phyloP scores from a whole-genome alignment of 2,329 filamentous ascomycete species.

The Diplodia intermedia region DNA sequence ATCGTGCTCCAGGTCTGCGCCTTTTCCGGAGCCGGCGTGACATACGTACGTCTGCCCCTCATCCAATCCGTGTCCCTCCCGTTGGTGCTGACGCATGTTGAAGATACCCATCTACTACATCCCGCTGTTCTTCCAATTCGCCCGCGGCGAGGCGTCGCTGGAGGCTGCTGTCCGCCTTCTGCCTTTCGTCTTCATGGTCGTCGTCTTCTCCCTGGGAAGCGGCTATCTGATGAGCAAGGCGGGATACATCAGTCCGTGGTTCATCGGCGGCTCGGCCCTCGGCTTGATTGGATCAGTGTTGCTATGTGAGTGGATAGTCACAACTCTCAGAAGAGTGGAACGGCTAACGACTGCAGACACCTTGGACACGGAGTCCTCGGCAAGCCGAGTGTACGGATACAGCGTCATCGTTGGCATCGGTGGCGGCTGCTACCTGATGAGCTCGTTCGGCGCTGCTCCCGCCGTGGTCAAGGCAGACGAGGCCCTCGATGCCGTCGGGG shows the following conservation, averaged over 20 bases:
- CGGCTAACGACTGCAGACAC: not conserved
- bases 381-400: not conserved
- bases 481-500: not conserved
- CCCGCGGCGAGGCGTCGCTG: conserved; percentile 2
- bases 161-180: conserved; percentile 9
- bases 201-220: conserved; percentile 1
- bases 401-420: not conserved
- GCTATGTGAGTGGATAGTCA: not conserved
- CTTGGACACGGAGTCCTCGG: not conserved
- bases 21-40: too few relatives aligned
- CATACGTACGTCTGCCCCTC: too few relatives aligned
- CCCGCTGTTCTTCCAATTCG: conserved; percentile 38
- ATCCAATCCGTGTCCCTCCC: too few relatives aligned
- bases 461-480: not conserved
- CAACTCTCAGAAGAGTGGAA: not conserved
- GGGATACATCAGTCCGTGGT: not conserved
- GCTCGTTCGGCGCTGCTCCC: not conserved
- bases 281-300: not conserved
- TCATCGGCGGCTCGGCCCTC: not conserved
- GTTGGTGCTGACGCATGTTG: too few relatives aligned
- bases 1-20: conserved; percentile 52
- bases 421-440: conserved; percentile 2
- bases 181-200: conserved; percentile 23
- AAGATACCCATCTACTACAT: conserved; percentile 43
- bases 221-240: not conserved